Conservation (phyloP, 164 flowering plant genomes). For the Piper longum region DNA sequence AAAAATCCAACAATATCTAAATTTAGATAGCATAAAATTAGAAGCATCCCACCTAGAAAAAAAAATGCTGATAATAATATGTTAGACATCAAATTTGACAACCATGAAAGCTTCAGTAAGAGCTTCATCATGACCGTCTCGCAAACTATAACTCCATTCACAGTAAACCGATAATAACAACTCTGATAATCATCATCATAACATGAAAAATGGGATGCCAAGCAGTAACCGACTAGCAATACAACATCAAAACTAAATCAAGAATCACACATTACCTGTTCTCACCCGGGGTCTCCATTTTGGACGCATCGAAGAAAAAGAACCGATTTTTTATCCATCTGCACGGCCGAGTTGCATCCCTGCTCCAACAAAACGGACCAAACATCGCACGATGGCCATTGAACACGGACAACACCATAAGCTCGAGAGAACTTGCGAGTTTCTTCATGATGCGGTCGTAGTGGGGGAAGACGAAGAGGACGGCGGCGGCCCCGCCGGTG, state of each 20-base stretch:
- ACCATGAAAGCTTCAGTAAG: no score
- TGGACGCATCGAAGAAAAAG: conserved; percentile 63
- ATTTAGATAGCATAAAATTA: no score
- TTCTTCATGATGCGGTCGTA: conserved; percentile 79
- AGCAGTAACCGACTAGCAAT: neutral
- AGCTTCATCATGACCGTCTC: no score
- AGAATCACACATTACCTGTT: conserved; percentile 20
- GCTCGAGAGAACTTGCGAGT: conserved; percentile 27
- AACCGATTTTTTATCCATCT: conserved; percentile 48
- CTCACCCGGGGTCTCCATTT: conserved; percentile 60
- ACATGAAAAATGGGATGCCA: neutral
- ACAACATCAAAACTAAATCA: neutral
- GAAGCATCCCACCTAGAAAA: no score
- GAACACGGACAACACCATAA: no score
- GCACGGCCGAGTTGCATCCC: conserved; percentile 75
- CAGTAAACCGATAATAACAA: no score
- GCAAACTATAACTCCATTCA: no score
- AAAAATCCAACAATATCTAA: no score
- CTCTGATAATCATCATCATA: no score
- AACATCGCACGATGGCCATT: neutral
- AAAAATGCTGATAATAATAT: no score
- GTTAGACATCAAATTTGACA: no score
- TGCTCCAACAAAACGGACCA: conserved; percentile 7
- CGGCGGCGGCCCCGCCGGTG: conserved; percentile 9
- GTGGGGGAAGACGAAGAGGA: conserved; percentile 70